Conservation (phyloP, 306 rosid genomes). For the Quercus dentata region DNA sequence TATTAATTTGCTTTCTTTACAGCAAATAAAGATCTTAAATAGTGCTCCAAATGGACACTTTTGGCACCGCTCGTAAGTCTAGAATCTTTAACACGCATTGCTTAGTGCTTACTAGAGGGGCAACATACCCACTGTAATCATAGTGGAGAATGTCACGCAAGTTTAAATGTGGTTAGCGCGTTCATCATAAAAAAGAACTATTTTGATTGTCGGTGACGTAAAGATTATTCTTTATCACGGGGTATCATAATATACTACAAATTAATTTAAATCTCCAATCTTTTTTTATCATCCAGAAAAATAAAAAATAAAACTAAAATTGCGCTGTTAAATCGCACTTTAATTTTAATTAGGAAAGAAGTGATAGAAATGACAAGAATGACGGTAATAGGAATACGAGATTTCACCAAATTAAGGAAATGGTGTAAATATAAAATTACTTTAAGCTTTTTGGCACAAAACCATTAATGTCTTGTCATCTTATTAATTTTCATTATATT, state of each 20-base stretch:
- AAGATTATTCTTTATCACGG: background rate
- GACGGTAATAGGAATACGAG: background rate
- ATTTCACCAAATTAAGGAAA: background rate
- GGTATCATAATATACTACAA: no score
- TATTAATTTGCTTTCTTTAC: background rate
- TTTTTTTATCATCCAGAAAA: background rate
- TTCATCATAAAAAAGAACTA: background rate
- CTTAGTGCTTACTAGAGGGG: background rate
- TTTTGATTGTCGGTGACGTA: background rate
- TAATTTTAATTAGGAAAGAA: background rate
- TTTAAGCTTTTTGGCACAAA: background rate
- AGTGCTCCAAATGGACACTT: background rate
- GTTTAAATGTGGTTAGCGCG: background rate
- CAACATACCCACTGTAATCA: background rate
- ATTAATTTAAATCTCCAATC: no score
- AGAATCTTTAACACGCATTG: background rate
- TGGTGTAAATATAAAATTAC: background rate
- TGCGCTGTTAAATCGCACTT: no score
- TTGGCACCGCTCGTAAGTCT: background rate
- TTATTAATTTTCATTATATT: background rate
- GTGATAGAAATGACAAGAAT: background rate
- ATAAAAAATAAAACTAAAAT: background rate
- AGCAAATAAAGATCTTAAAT: slow-evolving; percentile 16
- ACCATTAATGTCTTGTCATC: background rate
- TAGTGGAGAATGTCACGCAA: background rate